Evolutionary conservation across 2,329 filamentous ascomycete species (phyloP).

Genomic region (Fonsecaea multimorphosa): DNA sequence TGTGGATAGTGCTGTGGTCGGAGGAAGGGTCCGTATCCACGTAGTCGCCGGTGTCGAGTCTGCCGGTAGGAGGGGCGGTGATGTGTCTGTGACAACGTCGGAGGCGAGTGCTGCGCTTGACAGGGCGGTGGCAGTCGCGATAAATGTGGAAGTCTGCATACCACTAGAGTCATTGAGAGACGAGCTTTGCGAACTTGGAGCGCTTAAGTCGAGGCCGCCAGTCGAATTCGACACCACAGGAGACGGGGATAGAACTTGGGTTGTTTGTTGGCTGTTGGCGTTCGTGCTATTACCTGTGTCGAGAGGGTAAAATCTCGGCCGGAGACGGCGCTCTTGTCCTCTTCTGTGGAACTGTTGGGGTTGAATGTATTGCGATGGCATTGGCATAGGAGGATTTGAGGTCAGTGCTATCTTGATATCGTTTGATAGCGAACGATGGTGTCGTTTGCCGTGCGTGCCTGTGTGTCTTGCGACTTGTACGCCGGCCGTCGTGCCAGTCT

Average conservation of each 20-base stretch:
- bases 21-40: slow-evolving; percentile 16
- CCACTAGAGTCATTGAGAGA: not conserved
- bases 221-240: not conserved
- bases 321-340: not conserved
- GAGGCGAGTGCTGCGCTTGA: not conserved
- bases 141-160: not conserved
- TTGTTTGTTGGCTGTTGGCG: not conserved
- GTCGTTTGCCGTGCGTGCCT: slow-evolving; percentile 22
- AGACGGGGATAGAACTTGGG: not conserved
- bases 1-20: slow-evolving; percentile 22
- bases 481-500: not conserved
- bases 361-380: not conserved
- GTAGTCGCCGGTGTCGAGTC: not conserved
- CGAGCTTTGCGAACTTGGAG: not conserved
- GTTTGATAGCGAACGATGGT: not conserved
- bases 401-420: not conserved
- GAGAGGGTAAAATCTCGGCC: not conserved
- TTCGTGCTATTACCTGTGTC: not conserved
- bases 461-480: not conserved
- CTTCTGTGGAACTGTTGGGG: not conserved
- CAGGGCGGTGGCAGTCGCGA: not conserved
- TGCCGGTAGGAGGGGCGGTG: not conserved
- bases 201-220: not conserved
- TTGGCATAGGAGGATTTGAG: not conserved
- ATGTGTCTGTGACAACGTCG: not conserved